Base-by-base conservation (phyloP, 495 filamentous ascomycete genomes). In the Monascus purpureus region DNA sequence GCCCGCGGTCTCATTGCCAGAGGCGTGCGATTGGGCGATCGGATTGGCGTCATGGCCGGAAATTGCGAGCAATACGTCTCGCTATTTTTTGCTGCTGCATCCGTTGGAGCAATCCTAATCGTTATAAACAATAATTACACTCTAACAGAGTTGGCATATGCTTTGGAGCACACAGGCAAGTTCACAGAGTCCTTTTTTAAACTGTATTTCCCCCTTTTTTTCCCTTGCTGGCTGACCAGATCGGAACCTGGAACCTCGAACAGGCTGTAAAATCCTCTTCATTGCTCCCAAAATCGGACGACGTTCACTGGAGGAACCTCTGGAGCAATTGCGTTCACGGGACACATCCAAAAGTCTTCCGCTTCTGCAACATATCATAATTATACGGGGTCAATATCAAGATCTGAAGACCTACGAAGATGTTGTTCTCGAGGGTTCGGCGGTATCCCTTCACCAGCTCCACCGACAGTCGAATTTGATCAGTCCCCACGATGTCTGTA, bases 61-160 rank as follows among this genome's bases (percentile, higher is more conserved):
- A 80, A 82, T 46, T 80, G 74, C 46, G 74, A 77, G 41, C 70
- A 75, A 49, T 82, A 78, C 41, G 72, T 73, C 19, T 63, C 72
- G 0, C 59, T 80, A 12, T 77, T 82, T 55, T 82, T 82, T 36
- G 75, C 73, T 1, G 72, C 72, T 17, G 65, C 70, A 2, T 58
- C 69, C 11, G 69, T 82, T n/a, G 75, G 75, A 11, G 74, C 70
- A 17, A 71, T 77, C 13, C 48, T 78, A 27, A 75, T 82, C 4
- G 76, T 79, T 17, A 53, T 80, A 40, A 80, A 82, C 53, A 79
- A 77, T 53, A 82, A 73, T 0, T 80, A 81, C 42, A 82, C 75
- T 15, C 61, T 70, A 1, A 65, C 61, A 9, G 77, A 82, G 47
- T 62, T 72, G 2, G 57, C 67, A 36, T 68, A 73, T 45, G 77